These are phyloP conservation scores for Schwanniomyces yamadae DNA, from an alignment of 805 yeast species.

Conservation along the genomic window DNA sequence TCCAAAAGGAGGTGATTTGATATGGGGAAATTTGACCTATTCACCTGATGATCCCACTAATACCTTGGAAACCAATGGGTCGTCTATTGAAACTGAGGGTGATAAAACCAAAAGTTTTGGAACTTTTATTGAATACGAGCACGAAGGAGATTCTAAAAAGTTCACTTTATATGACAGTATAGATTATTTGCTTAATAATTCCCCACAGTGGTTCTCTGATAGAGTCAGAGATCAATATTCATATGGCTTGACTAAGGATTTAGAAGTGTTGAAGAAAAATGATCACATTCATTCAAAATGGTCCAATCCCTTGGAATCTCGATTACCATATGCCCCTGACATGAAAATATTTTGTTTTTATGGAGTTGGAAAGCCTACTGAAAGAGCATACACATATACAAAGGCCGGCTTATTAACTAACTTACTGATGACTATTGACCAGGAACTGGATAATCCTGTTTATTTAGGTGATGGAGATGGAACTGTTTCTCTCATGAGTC, in stretches of 20 bases:
- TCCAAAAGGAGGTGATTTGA: slow-evolving; percentile 88
- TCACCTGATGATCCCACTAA: slow-evolving; percentile 71
- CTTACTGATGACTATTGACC: slow-evolving; percentile 70
- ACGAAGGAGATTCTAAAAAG: slow-evolving; percentile 37
- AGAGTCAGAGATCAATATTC: slow-evolving; percentile 73
- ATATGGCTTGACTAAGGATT: slow-evolving; percentile 65
- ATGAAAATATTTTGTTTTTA: slow-evolving; percentile 86
- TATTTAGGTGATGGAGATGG: slow-evolving; percentile 93
- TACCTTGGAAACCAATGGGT: slow-evolving; percentile 20
- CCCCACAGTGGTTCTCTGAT: slow-evolving; percentile 75
- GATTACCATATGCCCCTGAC: slow-evolving; percentile 91
- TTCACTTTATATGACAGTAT: slow-evolving; percentile 68
- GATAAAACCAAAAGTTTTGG: slow-evolving; percentile 54
- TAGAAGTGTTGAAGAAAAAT: slow-evolving; percentile 59
- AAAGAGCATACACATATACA: slow-evolving; percentile 83
- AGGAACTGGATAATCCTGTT: slow-evolving; percentile 63
- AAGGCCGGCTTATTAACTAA: slow-evolving; percentile 53
- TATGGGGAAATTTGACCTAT: slow-evolving; percentile 75
- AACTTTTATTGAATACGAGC: slow-evolving; percentile 64
- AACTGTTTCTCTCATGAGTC: slow-evolving; percentile 84
- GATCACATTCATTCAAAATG: slow-evolving; percentile 76
- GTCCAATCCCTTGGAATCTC: slow-evolving; percentile 92
- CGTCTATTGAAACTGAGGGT: slow-evolving; percentile 12
- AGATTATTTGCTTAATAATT: slow-evolving; percentile 56
- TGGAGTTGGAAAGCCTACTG: slow-evolving; percentile 97